Evolutionary conservation across 371 early-diverging fungal species (phyloP), one percentile per base, ranked within the genome.

Genomic region (Mortierella sp.): DNA sequence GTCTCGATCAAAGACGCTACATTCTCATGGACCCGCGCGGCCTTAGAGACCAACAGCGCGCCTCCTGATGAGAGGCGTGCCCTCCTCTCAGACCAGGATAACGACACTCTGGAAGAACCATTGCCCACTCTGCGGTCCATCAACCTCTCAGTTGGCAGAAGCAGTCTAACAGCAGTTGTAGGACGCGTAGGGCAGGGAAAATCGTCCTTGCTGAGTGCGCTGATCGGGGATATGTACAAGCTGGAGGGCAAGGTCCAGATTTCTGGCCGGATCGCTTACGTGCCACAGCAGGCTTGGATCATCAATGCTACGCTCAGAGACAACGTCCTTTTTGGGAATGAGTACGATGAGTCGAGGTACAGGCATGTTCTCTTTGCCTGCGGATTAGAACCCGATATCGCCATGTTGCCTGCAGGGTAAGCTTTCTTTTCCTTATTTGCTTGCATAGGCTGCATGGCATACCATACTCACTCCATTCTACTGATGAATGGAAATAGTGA

Each of bases 341-440:
- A 53, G n/a, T 87, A 69, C 50, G 79, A 85, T 31, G 58, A 79
- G n/a, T 65, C 47, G 0, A 65, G 76, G 19, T 89, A 85, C 55
- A 49, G 65, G 11, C 51, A 62, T 7, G 81, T 85, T 6, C 47
- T 92, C 8, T 64, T 70, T 19, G 83, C 81, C 14, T 89, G 90
- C 49, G 84, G 86, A 1, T 66, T 93, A 12, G 60, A 64, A 14
- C 56, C 83, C 1, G 93, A 93, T 63, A 54, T 93, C 8, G 82
- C 83, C 37, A 87, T 83, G 24, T 71, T 92, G 2, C 83, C 85
- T 0, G 87, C 82, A 49, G 91, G 92, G 37, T 34, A 34, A 34
- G 37, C 4, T n/a, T n/a, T n/a, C n/a, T n/a, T n/a, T n/a, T n/a
- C n/a, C n/a, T n/a, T n/a, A n/a, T n/a, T n/a, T n/a, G n/a, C n/a